These are phyloP conservation scores for Scheffersomyces stambukii DNA, from an alignment of 1,139 yeast species.

Conservation along the genomic window DNA sequence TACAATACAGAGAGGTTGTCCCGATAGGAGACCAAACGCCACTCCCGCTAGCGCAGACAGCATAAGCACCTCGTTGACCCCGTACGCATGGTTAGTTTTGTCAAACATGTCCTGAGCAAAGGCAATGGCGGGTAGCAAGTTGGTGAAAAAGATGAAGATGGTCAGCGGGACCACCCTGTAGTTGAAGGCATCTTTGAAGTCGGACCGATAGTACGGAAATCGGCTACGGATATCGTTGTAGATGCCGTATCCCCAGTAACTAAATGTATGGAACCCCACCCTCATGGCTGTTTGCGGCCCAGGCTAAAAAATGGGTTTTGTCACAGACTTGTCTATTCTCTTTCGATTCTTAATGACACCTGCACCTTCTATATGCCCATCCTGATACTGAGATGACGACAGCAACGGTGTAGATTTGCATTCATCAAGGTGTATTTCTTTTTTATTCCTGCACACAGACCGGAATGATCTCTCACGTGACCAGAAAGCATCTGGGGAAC, in stretches of 20 bases:
- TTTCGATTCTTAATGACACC: too few relatives aligned
- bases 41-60: constrained; percentile 87
- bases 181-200: constrained; percentile 78
- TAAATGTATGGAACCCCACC: constrained; percentile 10
- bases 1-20: constrained; percentile 93
- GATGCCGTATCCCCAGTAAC: constrained; percentile 51
- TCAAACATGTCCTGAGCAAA: constrained; percentile 98
- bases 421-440: too few relatives aligned
- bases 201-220: constrained; percentile 67
- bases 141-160: constrained; percentile 80
- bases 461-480: too few relatives aligned
- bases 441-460: too few relatives aligned
- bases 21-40: constrained; percentile 78
- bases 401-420: too few relatives aligned
- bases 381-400: too few relatives aligned
- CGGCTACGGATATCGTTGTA: constrained; percentile 51
- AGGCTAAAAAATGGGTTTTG: too few relatives aligned
- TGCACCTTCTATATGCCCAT: too few relatives aligned
- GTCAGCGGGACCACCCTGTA: constrained; percentile 89
- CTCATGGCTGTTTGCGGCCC: constrained; percentile 7
- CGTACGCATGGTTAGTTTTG: constrained; percentile 79
- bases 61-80: constrained; percentile 83
- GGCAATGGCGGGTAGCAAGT: constrained; percentile 88
- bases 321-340: too few relatives aligned
- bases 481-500: too few relatives aligned